Base-by-base conservation (phyloP, 2,329 filamentous ascomycete species). In the Penicillium sp. region DNA sequence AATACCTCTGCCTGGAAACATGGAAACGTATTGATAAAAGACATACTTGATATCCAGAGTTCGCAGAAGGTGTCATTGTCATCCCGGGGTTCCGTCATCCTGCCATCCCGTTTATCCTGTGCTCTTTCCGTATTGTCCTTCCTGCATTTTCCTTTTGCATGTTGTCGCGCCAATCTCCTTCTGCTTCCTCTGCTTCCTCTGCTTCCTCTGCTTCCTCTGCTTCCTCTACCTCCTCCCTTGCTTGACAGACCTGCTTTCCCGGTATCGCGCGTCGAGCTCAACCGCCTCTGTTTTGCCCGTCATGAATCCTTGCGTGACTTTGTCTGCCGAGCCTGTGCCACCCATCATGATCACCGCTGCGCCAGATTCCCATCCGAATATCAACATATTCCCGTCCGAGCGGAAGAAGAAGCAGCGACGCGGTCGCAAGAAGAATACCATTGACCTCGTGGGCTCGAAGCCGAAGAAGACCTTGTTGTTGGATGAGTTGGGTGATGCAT, bases 401-500 rank as follows among this genome's bases (percentile, higher is more conserved):
- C 60, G 54, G 44, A 57, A 62, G 43, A 60, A 51, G 39, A 53
- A 53, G 10, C 14, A 43, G 4, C 48, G 56, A 10, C 49, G 50
- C 2, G 51, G 30, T 24, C 44, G 48, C 16, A 61, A 59, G 25
- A 20, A 28, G 4, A 55, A 52, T 13, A 5, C 27, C 4, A 25
- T 35, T 9, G 45, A 48, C 5, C 20, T 40, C 2, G n/a, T 39
- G 14, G 31, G 18, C 1, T 2, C 39, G 16, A 58, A 52, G 5
- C 27, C 48, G 0, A 62, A 56, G 27, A 62, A 64, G 33, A n/a
- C 43, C 2, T 22, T 58, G 24, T 44, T 64, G 4, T 18, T 61
- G n/a, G 57, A 64, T 27, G 58, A 62, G 35, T 42, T 65, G n/a
- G 57, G 58, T 2, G 54, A 63, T 25, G 42, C 43, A 9, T 45